Evolutionary conservation across 2,329 filamentous ascomycete species (phyloP), one percentile per base, ranked within the genome.

Genomic region (Aspergillus cejpii): DNA sequence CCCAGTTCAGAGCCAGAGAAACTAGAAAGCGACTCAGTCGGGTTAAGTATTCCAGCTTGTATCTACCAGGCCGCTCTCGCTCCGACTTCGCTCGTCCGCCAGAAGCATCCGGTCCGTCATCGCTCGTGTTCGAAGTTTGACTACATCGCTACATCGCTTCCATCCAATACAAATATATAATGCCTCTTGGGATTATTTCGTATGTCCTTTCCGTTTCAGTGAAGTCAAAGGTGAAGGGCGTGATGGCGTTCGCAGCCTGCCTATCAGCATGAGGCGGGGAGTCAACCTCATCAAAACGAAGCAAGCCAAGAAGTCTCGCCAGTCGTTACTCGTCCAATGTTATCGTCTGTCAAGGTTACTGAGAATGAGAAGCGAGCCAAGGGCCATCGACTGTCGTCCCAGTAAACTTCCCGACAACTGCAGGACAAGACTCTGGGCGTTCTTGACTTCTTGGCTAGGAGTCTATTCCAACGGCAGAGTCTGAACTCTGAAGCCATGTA

Each of bases 21-120:
- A n/a, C n/a, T n/a, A n/a, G 31, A 31, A 36, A 43, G 44, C 26
- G 44, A 40, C 39, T n/a, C 40, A 15, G 21, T 15, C 20, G 21
- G 12, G 29, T 46, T 46, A 49, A 46, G 43, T 46, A 49, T 40
- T 36, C 39, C 24, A n/a, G 31, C 44, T 39, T 49, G n/a, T 46
- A 46, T 46, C 40, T 17, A 33, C 47, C 37, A 43, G 47, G 24
- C 43, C 26, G 40, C 43, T 39, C 37, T 34, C 15, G 31, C 31
- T 43, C 47, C 43, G 44, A 49, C 43, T 46, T 47, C 47, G 45
- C 45, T 39, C 34, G 20, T 20, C 23, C 12, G 23, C 34, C 31
- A 20, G n/a, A 15, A 8, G 28, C 23, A 11, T 11, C 31, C 15
- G 31, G 8, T 34, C 31, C 31, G 31, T 19, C 31, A 34, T 34